Percentiles rank a stretch among this genome's conserved stretches.
Evolutionary conservation across 2,329 filamentous ascomycete genomes (phyloP).

Genomic region (Nigrospora osmanthi): DNA sequence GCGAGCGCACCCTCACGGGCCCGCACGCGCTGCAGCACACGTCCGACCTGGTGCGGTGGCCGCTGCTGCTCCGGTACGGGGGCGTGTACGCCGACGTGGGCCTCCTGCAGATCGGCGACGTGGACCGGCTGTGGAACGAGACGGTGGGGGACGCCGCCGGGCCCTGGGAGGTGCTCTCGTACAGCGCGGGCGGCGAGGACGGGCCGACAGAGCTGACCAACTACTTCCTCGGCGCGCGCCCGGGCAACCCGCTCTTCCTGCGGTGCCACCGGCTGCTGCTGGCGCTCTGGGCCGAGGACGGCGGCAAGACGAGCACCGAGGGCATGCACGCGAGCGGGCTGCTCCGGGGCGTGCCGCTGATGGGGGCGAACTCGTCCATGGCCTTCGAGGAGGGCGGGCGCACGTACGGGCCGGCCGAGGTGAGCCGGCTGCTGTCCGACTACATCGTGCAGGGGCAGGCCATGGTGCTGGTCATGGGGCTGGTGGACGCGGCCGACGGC

Average conservation of each 20-base stretch:
- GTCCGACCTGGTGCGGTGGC: constrained; percentile 50
- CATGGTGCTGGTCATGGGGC: constrained; percentile 41
- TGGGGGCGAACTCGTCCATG: constrained; percentile 22
- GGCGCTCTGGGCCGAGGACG: constrained; percentile 36
- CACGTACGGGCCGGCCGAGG: constrained; percentile 20
- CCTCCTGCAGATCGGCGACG: constrained; percentile 47
- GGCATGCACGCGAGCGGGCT: constrained; percentile 41
- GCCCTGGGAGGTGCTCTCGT: constrained; percentile 38
- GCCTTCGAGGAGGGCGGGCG: constrained; percentile 3
- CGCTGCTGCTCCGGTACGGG: constrained; percentile 47
- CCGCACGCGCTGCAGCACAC: constrained; percentile 43
- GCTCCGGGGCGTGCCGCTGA: constrained; percentile 33
- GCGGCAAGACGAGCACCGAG: constrained; percentile 38
- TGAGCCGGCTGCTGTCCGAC: constrained; percentile 38
- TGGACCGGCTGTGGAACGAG: constrained; percentile 43
- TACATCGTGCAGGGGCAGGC: constrained; percentile 51
- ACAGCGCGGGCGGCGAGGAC: constrained; percentile 27
- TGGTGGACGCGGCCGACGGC: constrained; percentile 37
- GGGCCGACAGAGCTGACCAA: constrained; percentile 31
- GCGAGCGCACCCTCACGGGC: constrained; percentile 38
- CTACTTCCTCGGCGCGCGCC: constrained; percentile 35
- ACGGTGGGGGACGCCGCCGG: constrained; percentile 38
- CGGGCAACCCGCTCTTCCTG: constrained; percentile 35
- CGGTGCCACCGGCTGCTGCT: constrained; percentile 40
- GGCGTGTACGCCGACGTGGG: constrained; percentile 52